Base-by-base conservation (phyloP, 1,284 basidiomycete genomes). In the Prillingera fragicola region DNA sequence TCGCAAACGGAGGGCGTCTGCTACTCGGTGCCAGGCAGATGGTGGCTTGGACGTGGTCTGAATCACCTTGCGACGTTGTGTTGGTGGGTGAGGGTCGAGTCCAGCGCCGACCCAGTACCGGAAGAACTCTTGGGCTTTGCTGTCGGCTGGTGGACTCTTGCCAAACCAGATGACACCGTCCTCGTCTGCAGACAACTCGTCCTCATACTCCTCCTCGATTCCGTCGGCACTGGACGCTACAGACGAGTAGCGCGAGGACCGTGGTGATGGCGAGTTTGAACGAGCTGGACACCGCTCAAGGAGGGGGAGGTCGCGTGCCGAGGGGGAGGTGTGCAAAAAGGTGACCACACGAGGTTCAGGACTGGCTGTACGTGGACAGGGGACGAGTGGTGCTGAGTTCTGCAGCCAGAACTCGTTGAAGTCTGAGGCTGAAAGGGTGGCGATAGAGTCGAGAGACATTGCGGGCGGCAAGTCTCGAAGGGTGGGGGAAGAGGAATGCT, bases 161-260 rank as follows among this genome's bases (percentile, higher is more conserved):
- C 45, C 41, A 25, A 48, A 43, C 45, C 45, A 48, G 32, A 48
- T 38, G 18, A 48, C 35, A 14, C 45, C 45, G 13, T 43, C 45
- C 19, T 34, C 31, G 4, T 34, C 36, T 3, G 23, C 33, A 13
- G 27, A 21, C 25, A 33, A n/a, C 10, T 38, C 28, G n/a, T 22
- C 26, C 1, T 40, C 27, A 32, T 28, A 5, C 33, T 28, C 27
- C 14, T 29, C 27, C 14, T 29, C 27, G 5, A 14, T 15, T 4
- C 15, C 13, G 3, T 29, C 27, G 31, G 15, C 21, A 5, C 23
- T 14, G 17, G 32, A 33, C 17, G 27, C 24, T 1, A 5, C 32
- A 5, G 31, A 25, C 12, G 31, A 21, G 22, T 18, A 32, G 21
- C 37, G 7, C 18, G 13, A 21, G 37, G 8, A 14, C 21, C 19